Base-by-base conservation (phyloP, 768 basidiomycete species). In the Ramaria sp. region DNA sequence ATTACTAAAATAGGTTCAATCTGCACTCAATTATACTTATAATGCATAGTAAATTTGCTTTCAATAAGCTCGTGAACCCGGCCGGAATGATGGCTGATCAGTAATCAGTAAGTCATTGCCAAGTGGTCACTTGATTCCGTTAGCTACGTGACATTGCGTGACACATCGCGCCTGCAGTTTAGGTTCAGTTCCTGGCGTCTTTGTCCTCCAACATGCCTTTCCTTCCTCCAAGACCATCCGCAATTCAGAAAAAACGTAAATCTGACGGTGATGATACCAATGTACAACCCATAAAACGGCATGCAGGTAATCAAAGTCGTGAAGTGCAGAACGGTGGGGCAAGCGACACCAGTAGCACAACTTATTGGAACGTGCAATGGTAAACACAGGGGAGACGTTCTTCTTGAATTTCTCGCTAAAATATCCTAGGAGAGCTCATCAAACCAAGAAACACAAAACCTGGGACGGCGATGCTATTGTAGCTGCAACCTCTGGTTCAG, bases 391-490 rank as follows among this genome's bases (percentile, higher is more conserved):
- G 1, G 11, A 15, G 22, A 2, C 10, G 22, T n/a, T 52, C 31
- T n/a, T 38, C 17, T 15, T 3, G 13, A 39, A 19, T n/a, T 39
- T 34, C 34, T 52, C 7, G 24, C 31, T 50, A 53, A 61, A 43
- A 20, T 13, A 46, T 39, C 24, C 5, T 56, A 89, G 90, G 88
- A 78, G 90, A 38, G 87, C 84, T 63, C 79, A 76, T 45, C 80
- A 83, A 63, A 72, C 75, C 39, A 88, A 77, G 72, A 92, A 92
- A 69, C 79, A 90, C 62, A 87, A 88, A 65, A 87, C 83, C 0
- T 93, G 92, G 91, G 90, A 92, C 57, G 89, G 84, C 2, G 88
- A 84, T 60, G 82, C 77, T 7, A 86, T 78, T 67, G 72, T 86
- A 33, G 55, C 46, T 19, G 48, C 47, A 9, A 57, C 55, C 1